These are phyloP conservation scores for Patellaria atrata DNA, from an alignment of 495 filamentous ascomycete species.

Conservation along the genomic window DNA sequence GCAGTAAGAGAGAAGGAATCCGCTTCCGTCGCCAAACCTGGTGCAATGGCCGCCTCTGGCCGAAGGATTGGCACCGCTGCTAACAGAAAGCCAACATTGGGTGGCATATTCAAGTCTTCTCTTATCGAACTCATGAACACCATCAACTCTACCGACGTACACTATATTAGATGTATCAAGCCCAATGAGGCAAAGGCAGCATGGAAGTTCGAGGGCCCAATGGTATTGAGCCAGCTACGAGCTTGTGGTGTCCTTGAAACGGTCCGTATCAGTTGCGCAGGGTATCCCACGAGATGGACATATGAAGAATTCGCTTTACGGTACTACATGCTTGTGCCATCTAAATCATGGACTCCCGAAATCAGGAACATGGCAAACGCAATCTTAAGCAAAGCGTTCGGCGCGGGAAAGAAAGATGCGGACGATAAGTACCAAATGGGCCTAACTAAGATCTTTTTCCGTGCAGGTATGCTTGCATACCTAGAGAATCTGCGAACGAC, in stretches of 20 bases:
- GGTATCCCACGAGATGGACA: conserved; percentile 96
- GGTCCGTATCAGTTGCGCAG: conserved; percentile 92
- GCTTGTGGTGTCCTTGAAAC: conserved; percentile 99
- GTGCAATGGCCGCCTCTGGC: conserved; percentile 41
- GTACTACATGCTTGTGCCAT: conserved; percentile 97
- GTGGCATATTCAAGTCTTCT: conserved; percentile 96
- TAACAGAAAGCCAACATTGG: conserved; percentile 90
- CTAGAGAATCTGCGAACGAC: conserved; percentile 85
- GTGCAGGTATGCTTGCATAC: conserved; percentile 96
- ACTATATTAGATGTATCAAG: conserved; percentile 99
- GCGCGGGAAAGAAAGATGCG: conserved; percentile 56
- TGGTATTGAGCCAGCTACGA: conserved; percentile 94
- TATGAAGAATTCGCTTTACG: conserved; percentile 96
- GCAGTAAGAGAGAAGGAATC: conserved; percentile 80
- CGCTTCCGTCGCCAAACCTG: conserved; percentile 53
- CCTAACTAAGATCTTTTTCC: conserved; percentile 97
- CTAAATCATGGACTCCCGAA: conserved; percentile 79
- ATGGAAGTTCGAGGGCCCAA: conserved; percentile 98
- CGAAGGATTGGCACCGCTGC: conserved; percentile 81
- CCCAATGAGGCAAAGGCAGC: conserved; percentile 93
- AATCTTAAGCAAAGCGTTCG: conserved; percentile 83
- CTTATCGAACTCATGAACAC: conserved; percentile 97
- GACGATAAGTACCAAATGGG: conserved; percentile 93
- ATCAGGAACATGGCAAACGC: conserved; percentile 86
- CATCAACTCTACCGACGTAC: conserved; percentile 94